Conservation (phyloP, 805 yeast species). For the Jamesozyma jinghongensis region DNA sequence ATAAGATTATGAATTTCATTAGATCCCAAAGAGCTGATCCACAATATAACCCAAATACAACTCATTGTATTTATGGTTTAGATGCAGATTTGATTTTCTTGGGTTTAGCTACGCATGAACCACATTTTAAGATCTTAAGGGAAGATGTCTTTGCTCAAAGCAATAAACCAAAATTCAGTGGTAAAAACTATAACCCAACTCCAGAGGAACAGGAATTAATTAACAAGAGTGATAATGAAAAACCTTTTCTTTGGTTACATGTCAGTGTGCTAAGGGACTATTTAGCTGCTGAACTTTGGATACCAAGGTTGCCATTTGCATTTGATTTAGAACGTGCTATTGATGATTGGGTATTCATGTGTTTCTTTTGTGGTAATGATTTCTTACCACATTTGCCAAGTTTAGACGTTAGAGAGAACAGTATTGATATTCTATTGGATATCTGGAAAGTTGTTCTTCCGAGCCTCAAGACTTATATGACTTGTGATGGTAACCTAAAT, state of each 20-base stretch:
- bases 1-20: conserved; percentile 92
- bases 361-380: conserved; percentile 98
- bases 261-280: conserved; percentile 82
- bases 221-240: conserved; percentile 35
- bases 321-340: conserved; percentile 91
- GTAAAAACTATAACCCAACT: conserved; percentile 37
- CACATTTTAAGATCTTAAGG: conserved; percentile 85
- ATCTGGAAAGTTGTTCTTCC: conserved; percentile 79
- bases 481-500: conserved; percentile 81
- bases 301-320: conserved; percentile 59
- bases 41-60: conserved; percentile 81
- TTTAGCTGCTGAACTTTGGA: conserved; percentile 66
- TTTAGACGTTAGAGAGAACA: conserved; percentile 88
- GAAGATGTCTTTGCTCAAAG: conserved; percentile 91
- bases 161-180: conserved; percentile 15
- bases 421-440: conserved; percentile 69
- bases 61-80: conserved; percentile 93
- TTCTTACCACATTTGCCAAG: conserved; percentile 94
- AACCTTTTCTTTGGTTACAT: conserved; percentile 93
- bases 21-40: conserved; percentile 84
- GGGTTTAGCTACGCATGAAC: conserved; percentile 96
- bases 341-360: conserved; percentile 98
- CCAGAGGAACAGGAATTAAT: conserved; percentile 42
- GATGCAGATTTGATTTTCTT: conserved; percentile 97
- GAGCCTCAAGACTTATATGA: conserved; percentile 61